phyloP scores from a whole-genome alignment of 257 asterid species.

The Lantana camara region DNA sequence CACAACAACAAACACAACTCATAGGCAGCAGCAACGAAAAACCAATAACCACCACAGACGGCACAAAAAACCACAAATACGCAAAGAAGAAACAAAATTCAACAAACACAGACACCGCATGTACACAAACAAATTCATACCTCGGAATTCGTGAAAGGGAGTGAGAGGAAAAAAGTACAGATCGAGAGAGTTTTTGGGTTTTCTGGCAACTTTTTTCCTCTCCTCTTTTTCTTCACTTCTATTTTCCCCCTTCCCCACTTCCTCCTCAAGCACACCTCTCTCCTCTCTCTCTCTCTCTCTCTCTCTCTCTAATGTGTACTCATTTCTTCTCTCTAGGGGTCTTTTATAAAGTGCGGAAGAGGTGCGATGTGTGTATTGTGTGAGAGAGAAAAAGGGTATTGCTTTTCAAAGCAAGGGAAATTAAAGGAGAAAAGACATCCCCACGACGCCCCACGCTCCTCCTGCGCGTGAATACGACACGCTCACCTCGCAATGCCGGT shows the following conservation, averaged over 20 bases:
- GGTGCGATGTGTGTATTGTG: conserved; percentile 32
- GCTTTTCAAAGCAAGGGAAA: conserved; percentile 28
- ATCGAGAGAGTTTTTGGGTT: conserved; percentile 32
- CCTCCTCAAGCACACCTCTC: conserved; percentile 16
- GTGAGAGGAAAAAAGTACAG: conserved; percentile 20
- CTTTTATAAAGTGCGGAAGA: conserved; percentile 28
- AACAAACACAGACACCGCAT: conserved; percentile 9
- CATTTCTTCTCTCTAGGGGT: conserved; percentile 20
- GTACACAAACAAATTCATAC: conserved; percentile 4
- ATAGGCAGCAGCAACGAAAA: not conserved
- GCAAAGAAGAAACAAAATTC: not conserved
- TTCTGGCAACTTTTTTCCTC: conserved; percentile 15
- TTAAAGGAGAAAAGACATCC: not conserved
- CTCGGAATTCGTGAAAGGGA: conserved; percentile 21
- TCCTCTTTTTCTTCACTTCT: too few species aligned
- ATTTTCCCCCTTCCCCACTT: conserved; percentile 15
- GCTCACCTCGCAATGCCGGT: too few species aligned
- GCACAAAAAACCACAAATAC: conserved; percentile 14
- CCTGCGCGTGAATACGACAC: too few species aligned
- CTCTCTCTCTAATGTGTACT: conserved; percentile 10
- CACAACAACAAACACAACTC: not conserved
- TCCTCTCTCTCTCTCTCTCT: conserved; percentile 20
- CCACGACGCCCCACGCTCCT: conserved; percentile 9
- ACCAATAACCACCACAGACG: not conserved
- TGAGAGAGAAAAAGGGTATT: conserved; percentile 27